Conservation (phyloP, 2,329 filamentous ascomycete species). For the Phyllosticta citribraziliensis region DNA sequence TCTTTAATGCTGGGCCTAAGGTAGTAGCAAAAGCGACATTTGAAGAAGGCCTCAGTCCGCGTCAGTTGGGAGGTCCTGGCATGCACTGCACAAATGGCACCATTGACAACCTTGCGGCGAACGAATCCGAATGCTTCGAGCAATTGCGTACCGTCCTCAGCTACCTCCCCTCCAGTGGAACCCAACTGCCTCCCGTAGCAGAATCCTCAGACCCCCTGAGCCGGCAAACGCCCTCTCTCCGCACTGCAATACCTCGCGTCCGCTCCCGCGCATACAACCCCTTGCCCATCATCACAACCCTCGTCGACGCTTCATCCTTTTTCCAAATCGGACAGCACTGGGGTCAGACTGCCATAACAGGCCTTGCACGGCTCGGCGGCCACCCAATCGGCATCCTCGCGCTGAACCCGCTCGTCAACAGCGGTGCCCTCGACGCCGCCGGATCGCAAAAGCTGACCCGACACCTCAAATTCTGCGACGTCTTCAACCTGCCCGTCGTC, state of each 20-base stretch:
- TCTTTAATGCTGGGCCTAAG: conserved; percentile 56
- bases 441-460: conserved; percentile 52
- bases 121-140: conserved; percentile 52
- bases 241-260: conserved; percentile 48
- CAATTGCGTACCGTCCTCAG: conserved; percentile 48
- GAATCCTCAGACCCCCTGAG: conserved; percentile 38
- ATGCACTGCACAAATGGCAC: conserved; percentile 58
- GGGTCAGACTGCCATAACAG: conserved; percentile 52
- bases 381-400: conserved; percentile 50
- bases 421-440: conserved; percentile 50
- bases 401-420: conserved; percentile 44
- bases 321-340: conserved; percentile 56
- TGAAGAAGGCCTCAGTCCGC: conserved; percentile 50
- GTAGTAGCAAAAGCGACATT: conserved; percentile 52
- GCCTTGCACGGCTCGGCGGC: conserved; percentile 49
- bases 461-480: conserved; percentile 53
- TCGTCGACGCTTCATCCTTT: conserved; percentile 48
- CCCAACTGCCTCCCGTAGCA: conserved; percentile 42
- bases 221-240: conserved; percentile 39
- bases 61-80: conserved; percentile 49
- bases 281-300: conserved; percentile 45
- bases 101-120: conserved; percentile 53
- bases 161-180: conserved; percentile 50
- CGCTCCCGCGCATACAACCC: conserved; percentile 53
- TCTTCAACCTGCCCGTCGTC: conserved; percentile 54